Evolutionary conservation across 345 rosid species (phyloP).

Genomic region (Barbarea vulgaris): DNA sequence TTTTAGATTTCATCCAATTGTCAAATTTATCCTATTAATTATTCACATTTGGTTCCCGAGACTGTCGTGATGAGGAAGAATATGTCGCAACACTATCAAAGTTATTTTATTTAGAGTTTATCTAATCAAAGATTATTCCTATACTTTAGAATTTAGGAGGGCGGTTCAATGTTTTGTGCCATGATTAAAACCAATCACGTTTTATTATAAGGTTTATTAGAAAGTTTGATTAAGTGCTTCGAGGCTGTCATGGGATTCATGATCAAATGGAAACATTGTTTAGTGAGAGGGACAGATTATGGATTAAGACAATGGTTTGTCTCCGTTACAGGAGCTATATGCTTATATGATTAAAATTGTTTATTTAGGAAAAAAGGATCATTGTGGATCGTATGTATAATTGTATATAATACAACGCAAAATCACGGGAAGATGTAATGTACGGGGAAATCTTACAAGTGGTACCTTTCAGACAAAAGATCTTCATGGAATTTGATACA

Average conservation of each 20-base stretch:
- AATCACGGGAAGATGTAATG: slow-evolving; percentile 14
- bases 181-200: neutral
- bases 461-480: slow-evolving; percentile 33
- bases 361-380: neutral
- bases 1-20: slow-evolving; percentile 33
- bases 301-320: slow-evolving; percentile 29
- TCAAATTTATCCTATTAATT: neutral
- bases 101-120: neutral
- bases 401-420: neutral
- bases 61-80: slow-evolving; percentile 22
- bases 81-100: neutral
- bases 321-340: slow-evolving; percentile 15
- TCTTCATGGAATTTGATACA: slow-evolving; percentile 32
- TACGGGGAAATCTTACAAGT: slow-evolving; percentile 23
- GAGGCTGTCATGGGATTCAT: slow-evolving; percentile 31
- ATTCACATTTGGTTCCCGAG: slow-evolving; percentile 32
- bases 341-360: slow-evolving; percentile 7
- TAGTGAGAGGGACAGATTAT: slow-evolving; percentile 31
- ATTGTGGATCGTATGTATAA: neutral
- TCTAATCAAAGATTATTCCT: neutral
- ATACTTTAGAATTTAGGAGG: slow-evolving; percentile 17
- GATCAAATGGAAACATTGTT: slow-evolving; percentile 14
- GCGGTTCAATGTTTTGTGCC: slow-evolving; percentile 37
- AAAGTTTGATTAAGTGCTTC: neutral
- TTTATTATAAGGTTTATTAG: neutral